These are phyloP conservation scores for Pascua guehoae DNA, from an alignment of 1,284 basidiomycete genomes.

Conservation along the genomic window DNA sequence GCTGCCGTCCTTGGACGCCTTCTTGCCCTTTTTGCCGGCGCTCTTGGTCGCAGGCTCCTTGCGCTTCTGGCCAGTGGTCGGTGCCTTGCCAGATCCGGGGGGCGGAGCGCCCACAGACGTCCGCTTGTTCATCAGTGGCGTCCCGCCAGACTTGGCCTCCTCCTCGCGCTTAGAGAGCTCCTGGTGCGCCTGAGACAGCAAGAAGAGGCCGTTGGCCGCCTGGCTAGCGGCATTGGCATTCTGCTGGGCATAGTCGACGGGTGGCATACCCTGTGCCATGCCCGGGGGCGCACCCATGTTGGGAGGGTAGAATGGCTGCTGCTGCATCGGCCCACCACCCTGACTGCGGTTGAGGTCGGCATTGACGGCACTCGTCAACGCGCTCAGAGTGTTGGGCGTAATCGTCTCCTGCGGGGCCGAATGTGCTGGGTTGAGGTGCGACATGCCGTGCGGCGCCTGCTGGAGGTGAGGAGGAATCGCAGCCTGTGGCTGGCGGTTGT, in stretches of 20 bases:
- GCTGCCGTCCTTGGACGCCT: slow-evolving; percentile 29
- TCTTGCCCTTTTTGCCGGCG: slow-evolving; percentile 47
- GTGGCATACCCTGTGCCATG: slow-evolving; percentile 18
- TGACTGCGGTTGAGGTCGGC: slow-evolving; percentile 34
- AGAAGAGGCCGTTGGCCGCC: slow-evolving; percentile 86
- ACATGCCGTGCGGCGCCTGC: slow-evolving; percentile 27
- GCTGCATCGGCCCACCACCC: not conserved
- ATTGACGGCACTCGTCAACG: slow-evolving; percentile 64
- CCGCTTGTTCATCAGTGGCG: slow-evolving; percentile 14
- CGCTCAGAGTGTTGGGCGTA: slow-evolving; percentile 84
- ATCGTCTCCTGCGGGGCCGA: slow-evolving; percentile 59
- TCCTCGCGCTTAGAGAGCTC: slow-evolving; percentile 94
- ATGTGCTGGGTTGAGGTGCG: slow-evolving; percentile 29
- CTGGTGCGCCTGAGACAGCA: slow-evolving; percentile 89
- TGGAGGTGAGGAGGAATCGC: no score
- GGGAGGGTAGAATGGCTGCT: slow-evolving; percentile 13
- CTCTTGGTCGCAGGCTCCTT: slow-evolving; percentile 22
- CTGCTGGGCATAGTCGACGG: slow-evolving; percentile 45
- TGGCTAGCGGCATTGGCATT: slow-evolving; percentile 46
- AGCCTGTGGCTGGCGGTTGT: no score
- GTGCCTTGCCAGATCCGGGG: slow-evolving; percentile 6
- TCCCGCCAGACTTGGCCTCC: slow-evolving; percentile 36
- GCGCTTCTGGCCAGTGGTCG: slow-evolving; percentile 26
- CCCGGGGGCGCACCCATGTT: slow-evolving; percentile 4
- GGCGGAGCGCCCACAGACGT: slow-evolving; percentile 7